Base-by-base conservation (phyloP, 345 rosid genomes). In the Eucalyptus polybractea region DNA sequence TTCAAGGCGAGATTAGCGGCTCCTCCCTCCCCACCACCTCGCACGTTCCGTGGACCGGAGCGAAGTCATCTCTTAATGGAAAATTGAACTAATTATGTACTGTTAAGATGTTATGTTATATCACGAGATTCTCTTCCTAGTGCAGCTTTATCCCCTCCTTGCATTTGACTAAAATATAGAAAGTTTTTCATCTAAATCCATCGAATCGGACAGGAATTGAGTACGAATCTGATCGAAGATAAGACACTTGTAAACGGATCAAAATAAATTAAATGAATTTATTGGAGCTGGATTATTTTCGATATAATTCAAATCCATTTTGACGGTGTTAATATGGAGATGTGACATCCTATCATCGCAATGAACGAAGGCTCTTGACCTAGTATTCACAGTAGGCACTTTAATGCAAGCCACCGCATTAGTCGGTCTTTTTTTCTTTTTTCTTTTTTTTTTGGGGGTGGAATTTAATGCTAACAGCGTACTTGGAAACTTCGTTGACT, bases 391-490 rank as follows among this genome's bases (percentile, higher is more conserved):
- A 1, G 13, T 56, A 22, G 62, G 29, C 6, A 56, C 1, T 24
- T 53, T 53, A 53, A 53, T 53, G 58, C 58, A 53, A 8, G 58
- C 58, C 58, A 21, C 58, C 58, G 25, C 5, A 53, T 53, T 53
- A 21, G 25, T 53, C 1, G 58, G 21, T 53, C 4, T 51, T 51
- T 17, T 17, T 53, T 53, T 53, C 0, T 51, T 50, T 14, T 15
- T 50, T 2, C 3, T 16, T 17, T 50, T 50, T 50, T 50, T 17
- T 15, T 1, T 4, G 4, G 12, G 0, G 3, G 62, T 3, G 62
- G 62, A 56, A 56, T 56, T 56, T 56, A 56, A 56, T 56, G 62
- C 29, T 22, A 56, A 56, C 13, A 29, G 4, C 1, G 69, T 62
- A 62, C 8, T 62, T 3, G 17, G 33, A 62, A 62, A 29, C 69